phyloP scores from a whole-genome alignment of 2,329 filamentous ascomycete species.

The Venturia aucupariae region DNA sequence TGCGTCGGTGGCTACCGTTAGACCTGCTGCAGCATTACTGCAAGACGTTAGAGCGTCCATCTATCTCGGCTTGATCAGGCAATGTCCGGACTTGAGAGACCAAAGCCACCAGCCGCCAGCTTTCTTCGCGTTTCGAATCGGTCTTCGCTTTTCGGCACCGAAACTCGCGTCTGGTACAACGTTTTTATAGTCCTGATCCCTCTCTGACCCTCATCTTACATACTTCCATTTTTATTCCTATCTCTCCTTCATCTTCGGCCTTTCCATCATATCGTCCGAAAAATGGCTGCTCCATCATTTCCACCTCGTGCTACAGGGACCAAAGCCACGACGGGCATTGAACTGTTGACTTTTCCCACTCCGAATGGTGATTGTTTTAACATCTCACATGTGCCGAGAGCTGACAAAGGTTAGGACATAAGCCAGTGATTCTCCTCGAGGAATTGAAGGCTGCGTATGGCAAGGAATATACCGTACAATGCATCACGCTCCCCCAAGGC shows the following conservation, averaged over 20 bases:
- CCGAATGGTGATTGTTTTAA: not conserved
- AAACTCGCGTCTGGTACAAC: not conserved
- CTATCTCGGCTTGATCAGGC: too few relatives aligned
- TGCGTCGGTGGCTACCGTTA: not conserved
- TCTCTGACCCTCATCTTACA: not conserved
- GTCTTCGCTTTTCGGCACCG: not conserved
- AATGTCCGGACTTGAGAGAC: too few relatives aligned
- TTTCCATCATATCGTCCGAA: not conserved
- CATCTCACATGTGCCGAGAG: not conserved
- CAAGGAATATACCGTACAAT: slow-evolving; percentile 49
- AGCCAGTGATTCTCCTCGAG: slow-evolving; percentile 53
- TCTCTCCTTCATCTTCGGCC: not conserved
- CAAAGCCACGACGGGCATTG: slow-evolving; percentile 1
- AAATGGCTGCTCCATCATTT: not conserved
- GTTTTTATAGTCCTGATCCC: not conserved
- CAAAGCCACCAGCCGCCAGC: not conserved
- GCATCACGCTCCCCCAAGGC: slow-evolving; percentile 44
- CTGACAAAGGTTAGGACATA: slow-evolving; percentile 30
- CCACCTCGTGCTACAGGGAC: slow-evolving; percentile 7
- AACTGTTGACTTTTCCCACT: slow-evolving; percentile 1
- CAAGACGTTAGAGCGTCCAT: not conserved
- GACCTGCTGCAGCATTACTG: not conserved
- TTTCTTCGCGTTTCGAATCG: not conserved
- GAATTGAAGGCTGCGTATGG: slow-evolving; percentile 57
- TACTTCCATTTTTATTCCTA: not conserved